phyloP scores from a whole-genome alignment of 192 early-diverging fungal species.

The Phlyctochytrium arcticum region DNA sequence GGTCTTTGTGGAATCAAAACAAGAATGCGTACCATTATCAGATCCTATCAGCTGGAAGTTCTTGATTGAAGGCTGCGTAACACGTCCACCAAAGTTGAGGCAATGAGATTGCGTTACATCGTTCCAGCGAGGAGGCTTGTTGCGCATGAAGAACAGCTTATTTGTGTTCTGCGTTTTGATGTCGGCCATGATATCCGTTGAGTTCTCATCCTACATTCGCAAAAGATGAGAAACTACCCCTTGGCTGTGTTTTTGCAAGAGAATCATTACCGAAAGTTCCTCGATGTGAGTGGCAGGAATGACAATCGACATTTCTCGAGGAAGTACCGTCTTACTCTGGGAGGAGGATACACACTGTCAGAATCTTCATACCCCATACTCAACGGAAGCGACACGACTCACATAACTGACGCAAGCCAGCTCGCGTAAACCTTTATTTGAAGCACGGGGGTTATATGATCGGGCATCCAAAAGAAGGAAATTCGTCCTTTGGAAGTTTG shows the following conservation, averaged over 20 bases:
- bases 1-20: neutral
- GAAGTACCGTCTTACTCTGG: conserved; percentile 53
- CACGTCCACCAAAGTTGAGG: conserved; percentile 60
- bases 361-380: neutral
- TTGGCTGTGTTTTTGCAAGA: no score
- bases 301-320: conserved; percentile 52
- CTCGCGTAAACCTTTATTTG: conserved; percentile 50
- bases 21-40: conserved; percentile 36
- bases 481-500: conserved; percentile 54
- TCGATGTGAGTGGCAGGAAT: conserved; percentile 42
- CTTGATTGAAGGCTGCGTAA: conserved; percentile 60
- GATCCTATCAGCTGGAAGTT: conserved; percentile 57
- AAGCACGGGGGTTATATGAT: conserved; percentile 39
- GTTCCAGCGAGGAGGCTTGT: conserved; percentile 65
- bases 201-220: conserved; percentile 17
- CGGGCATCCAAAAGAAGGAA: conserved; percentile 53
- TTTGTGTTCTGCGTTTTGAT: conserved; percentile 44
- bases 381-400: conserved; percentile 4
- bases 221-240: no score
- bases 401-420: conserved; percentile 51
- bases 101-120: conserved; percentile 62
- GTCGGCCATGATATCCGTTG: conserved; percentile 54
- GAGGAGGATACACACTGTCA: neutral
- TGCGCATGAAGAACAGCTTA: conserved; percentile 51
- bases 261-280: conserved; percentile 40